Evolutionary conservation across 1,284 basidiomycete genomes (phyloP), one percentile per base, ranked within the genome.

Genomic region (Cutaneotrichosporon curvatum): DNA sequence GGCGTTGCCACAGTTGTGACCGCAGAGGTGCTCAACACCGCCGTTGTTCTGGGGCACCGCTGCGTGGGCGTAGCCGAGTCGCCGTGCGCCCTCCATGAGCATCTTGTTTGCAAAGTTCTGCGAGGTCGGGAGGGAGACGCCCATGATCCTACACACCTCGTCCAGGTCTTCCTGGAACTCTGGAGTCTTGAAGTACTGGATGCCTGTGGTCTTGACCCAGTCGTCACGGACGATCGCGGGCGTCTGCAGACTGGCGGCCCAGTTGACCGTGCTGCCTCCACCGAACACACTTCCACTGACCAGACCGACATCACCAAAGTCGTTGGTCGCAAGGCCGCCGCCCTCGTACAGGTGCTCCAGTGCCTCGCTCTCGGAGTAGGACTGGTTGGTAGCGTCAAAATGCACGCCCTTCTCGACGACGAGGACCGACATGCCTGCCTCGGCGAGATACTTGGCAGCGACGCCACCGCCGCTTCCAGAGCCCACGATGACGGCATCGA

Each of bases 191-290:
- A 51, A 51, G 49, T 51, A 55, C 1, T 12, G 15, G 32, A 34
- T 14, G 4, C 46, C 46, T 15, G n/a, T 35, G 3, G 38, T 37
- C 34, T 30, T 32, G 3, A 38, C 43, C 53, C 48, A 50, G 40
- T 46, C 46, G 16, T 40, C 21, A 19, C 53, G 43, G 3, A 50
- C 49, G 3, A 37, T 28, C 4, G 42, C 40, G 3, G 48, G 42
- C 7, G 48, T 37, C 43, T 60, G 52, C 7, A 72, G 55, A 48
- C 63, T 70, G 3, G 72, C 74, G 0, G 70, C 71, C 75, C 75
- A 76, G 57, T 76, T 76, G 60, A 76, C 67, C 18, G 69, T 63
- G 1, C 68, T 71, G 12, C 75, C 75, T 4, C 75, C 75, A 6
- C 75, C 75, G 21, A 74, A 74, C 15, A 66, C 69, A 14, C 62